Evolutionary conservation across 2,329 filamentous ascomycete species (phyloP), one percentile per base, ranked within the genome.

Genomic region (Emergomyces orientalis): DNA sequence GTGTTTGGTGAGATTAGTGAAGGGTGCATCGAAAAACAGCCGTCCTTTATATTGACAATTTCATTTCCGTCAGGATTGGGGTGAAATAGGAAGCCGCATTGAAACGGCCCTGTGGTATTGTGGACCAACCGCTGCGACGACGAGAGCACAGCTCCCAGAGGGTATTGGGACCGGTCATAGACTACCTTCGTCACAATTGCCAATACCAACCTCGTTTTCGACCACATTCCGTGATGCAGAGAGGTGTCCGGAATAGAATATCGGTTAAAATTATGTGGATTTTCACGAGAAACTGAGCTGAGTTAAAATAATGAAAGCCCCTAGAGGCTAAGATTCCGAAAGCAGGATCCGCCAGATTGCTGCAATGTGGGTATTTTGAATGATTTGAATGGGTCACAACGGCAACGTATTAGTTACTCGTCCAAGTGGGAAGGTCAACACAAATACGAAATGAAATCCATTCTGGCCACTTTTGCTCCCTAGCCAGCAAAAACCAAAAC

Each of bases 1-100:
- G 66, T 86, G 83, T 3, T 87, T 87, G 41, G 87, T 89, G 85
- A 91, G 90, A 73, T 88, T 88, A 81, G 90, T 90, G 76, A 91
- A 90, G 0, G 84, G 81, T 17, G 86, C 83, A 69, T 91, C 88
- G 69, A 90, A 47, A 60, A 60, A 30, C 52, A 47, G 17, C 59
- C 59, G 25, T 17, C 59, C 32, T 34, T 19, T 9, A 47, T 32
- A 30, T 60, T 60, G 19, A 51, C 34, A 5, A 59, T 59, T 65
- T n/a, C 59, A 9, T 49, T 41, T 37, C 45, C 52, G 17, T 60
- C 59, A 11, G 39, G 39, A 17, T 60, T 43, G n/a, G 59, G 59
- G 25, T 60, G 45, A 22, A 51, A 37, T 30, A 52, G 7, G 58
- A 47, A 45, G 66, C 63, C 14, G 47, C 52, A 52, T 68, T 68